These are phyloP conservation scores for Trichophyton verrucosum DNA, from an alignment of 2,329 filamentous ascomycete species.

Conservation along the genomic window DNA sequence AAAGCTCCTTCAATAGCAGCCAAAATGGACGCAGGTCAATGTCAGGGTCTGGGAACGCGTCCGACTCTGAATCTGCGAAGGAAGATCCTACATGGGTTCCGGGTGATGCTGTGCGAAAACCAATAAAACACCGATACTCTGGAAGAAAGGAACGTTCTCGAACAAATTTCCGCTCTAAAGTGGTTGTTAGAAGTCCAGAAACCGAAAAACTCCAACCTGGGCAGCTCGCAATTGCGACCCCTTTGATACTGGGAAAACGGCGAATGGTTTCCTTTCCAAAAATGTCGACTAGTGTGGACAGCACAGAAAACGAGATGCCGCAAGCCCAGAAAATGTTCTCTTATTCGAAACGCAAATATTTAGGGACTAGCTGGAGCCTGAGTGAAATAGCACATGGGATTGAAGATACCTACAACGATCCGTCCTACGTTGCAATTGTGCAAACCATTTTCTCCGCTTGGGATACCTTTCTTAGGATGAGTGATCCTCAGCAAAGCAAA, in stretches of 20 bases:
- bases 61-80: slow-evolving; percentile 25
- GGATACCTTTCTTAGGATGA: slow-evolving; percentile 27
- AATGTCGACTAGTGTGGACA: neutral
- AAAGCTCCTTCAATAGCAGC: neutral
- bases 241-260: slow-evolving; percentile 28
- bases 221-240: slow-evolving; percentile 32
- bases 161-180: slow-evolving; percentile 18
- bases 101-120: slow-evolving; percentile 22
- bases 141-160: slow-evolving; percentile 18
- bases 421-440: slow-evolving; percentile 24
- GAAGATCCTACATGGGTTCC: slow-evolving; percentile 32
- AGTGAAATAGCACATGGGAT: slow-evolving; percentile 25
- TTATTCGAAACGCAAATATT: neutral
- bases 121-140: slow-evolving; percentile 28
- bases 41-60: slow-evolving; percentile 5
- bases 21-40: slow-evolving; percentile 7
- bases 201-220: slow-evolving; percentile 25
- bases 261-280: neutral
- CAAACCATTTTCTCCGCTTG: slow-evolving; percentile 25
- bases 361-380: neutral
- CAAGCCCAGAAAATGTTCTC: neutral
- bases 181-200: slow-evolving; percentile 26
- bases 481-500: slow-evolving; percentile 15
- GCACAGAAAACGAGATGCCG: neutral
- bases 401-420: slow-evolving; percentile 17